Evolutionary conservation across 2,329 filamentous ascomycete species (phyloP), one percentile per base, ranked within the genome.

Genomic region (Pyrenophora tritici-repentis): DNA sequence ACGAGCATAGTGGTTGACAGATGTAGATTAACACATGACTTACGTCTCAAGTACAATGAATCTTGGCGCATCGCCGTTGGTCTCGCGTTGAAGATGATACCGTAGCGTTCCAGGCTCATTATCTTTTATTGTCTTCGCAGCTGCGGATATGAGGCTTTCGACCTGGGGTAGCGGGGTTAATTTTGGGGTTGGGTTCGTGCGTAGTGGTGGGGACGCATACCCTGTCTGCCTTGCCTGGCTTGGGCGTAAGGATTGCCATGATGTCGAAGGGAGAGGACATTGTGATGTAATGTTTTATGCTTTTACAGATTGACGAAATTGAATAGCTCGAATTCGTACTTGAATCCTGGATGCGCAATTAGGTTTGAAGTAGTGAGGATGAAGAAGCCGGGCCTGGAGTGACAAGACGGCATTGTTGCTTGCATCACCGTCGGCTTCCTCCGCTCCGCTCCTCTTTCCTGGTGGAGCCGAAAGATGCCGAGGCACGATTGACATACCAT

Each of bases 21-120:
- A 14, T 16, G 6, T 10, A 4, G 5, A 36, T 10, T 10, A 17
- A 22, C n/a, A 13, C 24, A 20, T 9, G 26, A 53, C 65, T 32
- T 52, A 73, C 68, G 65, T 72, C 48, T 73, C 71, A 1, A 72
- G 51, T 55, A 73, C 65, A 12, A 72, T 44, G 31, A 73, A 65
- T 1, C 53, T 50, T 0, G 68, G 65, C 14, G 55, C 47, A 36
- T 69, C 62, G 12, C 65, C 64, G 14, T 67, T 63, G 5, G 52
- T 58, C 35, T 72, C 63, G 31, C 63, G 66, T 16, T 69, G 62
- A 12, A 73, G 38, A 35, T 70, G 67, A 42, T 72, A 73, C 6
- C 59, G 60, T n/a, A 71, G 55, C 2, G 65, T 67, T 3, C 66
- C 68, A 1, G 70, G 70, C 49, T 73, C 71, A 2, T 69, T 69